A percentile compares a stretch with the other conserved stretches of the same genome.
Evolutionary conservation across 176 grass and related monocot genomes (phyloP).

Genomic region (Musa beccarii): DNA sequence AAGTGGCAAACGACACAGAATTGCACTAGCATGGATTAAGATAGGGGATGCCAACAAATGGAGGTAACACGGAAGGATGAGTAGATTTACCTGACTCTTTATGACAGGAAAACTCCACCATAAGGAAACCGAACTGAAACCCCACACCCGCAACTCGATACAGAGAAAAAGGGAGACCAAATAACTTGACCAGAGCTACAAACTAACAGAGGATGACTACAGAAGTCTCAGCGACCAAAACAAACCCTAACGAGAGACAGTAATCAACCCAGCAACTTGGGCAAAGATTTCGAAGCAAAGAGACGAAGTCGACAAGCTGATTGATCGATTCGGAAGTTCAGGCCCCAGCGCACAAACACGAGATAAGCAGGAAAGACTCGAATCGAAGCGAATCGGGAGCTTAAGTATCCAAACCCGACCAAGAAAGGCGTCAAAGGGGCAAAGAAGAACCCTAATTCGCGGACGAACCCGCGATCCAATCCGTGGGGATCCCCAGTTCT

Average conservation of each 20-base stretch:
- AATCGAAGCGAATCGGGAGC: slow-evolving; percentile 1
- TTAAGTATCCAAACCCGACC: not conserved
- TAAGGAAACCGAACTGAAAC: not conserved
- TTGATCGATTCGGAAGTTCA: not conserved
- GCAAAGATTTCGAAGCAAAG: not conserved
- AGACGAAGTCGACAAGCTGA: not conserved
- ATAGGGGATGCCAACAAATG: not conserved
- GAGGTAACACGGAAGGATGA: not conserved
- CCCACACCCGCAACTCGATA: not conserved
- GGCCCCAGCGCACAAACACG: not conserved
- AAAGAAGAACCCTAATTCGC: slow-evolving; percentile 6
- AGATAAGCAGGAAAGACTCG: not conserved
- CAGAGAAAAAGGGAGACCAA: not conserved
- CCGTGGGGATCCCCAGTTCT: not conserved
- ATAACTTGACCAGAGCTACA: not conserved
- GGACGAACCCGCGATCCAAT: not conserved
- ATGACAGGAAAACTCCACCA: not conserved
- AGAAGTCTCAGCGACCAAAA: not conserved
- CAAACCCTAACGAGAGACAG: not conserved
- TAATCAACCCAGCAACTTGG: not conserved
- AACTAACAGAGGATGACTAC: not conserved
- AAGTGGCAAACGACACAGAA: not conserved
- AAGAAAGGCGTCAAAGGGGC: not conserved
- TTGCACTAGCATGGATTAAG: not conserved
- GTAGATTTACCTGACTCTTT: not conserved